A percentile compares a stretch with the other conserved stretches of the same genome.
Conservation (phyloP, 768 basidiomycete genomes). For the Neoboletus magnificus region DNA sequence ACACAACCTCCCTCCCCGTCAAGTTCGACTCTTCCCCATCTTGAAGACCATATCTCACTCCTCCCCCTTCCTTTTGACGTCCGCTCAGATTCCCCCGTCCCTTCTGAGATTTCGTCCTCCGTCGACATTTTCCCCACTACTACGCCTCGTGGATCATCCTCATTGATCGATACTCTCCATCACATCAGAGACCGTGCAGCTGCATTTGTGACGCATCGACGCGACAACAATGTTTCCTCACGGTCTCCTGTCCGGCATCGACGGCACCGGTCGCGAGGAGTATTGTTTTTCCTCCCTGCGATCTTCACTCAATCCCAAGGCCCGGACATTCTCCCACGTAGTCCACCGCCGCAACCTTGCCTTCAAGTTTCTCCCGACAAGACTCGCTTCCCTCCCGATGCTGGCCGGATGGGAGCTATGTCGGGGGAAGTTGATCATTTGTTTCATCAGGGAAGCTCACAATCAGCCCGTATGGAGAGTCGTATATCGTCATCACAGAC, state of each 20-base stretch:
- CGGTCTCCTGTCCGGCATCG: constrained; percentile 49
- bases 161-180: constrained; percentile 51
- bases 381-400: constrained; percentile 35
- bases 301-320: constrained; percentile 55
- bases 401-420: constrained; percentile 30
- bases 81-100: constrained; percentile 53
- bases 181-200: constrained; percentile 54
- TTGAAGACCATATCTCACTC: constrained; percentile 49
- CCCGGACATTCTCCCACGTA: constrained; percentile 30
- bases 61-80: constrained; percentile 64
- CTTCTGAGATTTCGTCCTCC: constrained; percentile 45
- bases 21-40: constrained; percentile 44
- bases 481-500: constrained; percentile 27
- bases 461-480: constrained; percentile 26
- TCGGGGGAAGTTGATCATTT: constrained; percentile 19
- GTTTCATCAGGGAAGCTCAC: constrained; percentile 30
- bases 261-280: constrained; percentile 52
- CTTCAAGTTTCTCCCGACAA: constrained; percentile 44
- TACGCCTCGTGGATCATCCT: constrained; percentile 35
- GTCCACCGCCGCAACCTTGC: constrained; percentile 29
- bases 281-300: constrained; percentile 80
- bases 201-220: constrained; percentile 44
- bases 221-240: constrained; percentile 35
- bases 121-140: constrained; percentile 42
- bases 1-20: constrained; percentile 46